Evolutionary conservation across 2,329 filamentous ascomycete species (phyloP), one percentile per base, ranked within the genome.

Genomic region (Penicillium sp.): DNA sequence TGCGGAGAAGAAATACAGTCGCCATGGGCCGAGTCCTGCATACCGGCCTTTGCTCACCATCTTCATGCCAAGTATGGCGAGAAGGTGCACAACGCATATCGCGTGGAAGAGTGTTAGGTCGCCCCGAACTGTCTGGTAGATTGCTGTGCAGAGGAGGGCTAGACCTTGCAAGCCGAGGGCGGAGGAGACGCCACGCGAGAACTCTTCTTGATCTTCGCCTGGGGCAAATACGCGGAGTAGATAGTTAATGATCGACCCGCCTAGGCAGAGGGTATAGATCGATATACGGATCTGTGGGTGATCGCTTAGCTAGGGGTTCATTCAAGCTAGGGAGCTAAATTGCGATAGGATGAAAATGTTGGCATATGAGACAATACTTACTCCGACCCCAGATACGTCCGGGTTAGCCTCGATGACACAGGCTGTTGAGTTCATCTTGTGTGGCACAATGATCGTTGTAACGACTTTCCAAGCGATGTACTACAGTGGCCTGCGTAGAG

Each of bases 21-120:
- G 53, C 59, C 59, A 62, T 31, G 61, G 59, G 13, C 61, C 61
- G 27, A 63, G 49, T 1, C 61, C 61, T 23, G 57, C 49, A 19
- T 63, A 63, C 3, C 59, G 54, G 36, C 61, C 61, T 58, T 63
- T 63, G 44, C 60, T 63, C 7, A 58, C 54, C 6, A 63, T 47
- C 10, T 63, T 41, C 27, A 60, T 49, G 15, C 61, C 61, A 17
- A 63, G 44, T 9, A 63, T 48, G 9, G 61, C 57, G 17, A 63
- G 61, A 12, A 63, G 57, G 33, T 63, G 61, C 17, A 63, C 41
- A 21, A 63, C 61, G 29, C 61, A 63, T 21, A 63, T 63, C n/a
- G 59, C 61, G 39, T 63, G 61, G 59, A 63, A 63, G 33, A 63
- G 61, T 9, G 61, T 61, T n/a, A 63, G 49, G 6, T 63, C 59